phyloP scores from a whole-genome alignment of 2,329 filamentous ascomycete genomes.

The Tetracladium maxilliforme region DNA sequence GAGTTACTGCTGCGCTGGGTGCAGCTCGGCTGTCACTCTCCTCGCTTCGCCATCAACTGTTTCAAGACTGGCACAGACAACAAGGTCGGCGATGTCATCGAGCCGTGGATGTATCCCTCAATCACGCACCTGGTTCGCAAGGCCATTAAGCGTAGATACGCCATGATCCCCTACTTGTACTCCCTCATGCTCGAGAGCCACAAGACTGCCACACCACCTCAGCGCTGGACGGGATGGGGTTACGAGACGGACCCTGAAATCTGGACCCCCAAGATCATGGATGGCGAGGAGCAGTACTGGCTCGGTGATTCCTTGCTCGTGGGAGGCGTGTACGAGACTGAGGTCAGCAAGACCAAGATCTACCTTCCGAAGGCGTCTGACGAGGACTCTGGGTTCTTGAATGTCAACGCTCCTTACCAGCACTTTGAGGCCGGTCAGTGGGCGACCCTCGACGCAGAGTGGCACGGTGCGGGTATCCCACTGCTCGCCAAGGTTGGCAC shows the following conservation, averaged over 20 bases:
- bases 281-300: conserved; percentile 61
- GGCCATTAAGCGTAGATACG: conserved; percentile 56
- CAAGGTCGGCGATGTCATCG: conserved; percentile 55
- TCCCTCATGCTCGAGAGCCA: conserved; percentile 49
- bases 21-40: conserved; percentile 54
- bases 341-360: conserved; percentile 33
- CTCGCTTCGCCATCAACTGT: conserved; percentile 64
- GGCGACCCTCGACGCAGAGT: conserved; percentile 31
- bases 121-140: conserved; percentile 46
- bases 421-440: conserved; percentile 38
- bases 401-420: conserved; percentile 45
- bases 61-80: conserved; percentile 61
- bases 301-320: conserved; percentile 52
- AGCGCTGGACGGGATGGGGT: conserved; percentile 62
- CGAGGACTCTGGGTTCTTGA: conserved; percentile 42
- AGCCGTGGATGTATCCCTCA: conserved; percentile 65
- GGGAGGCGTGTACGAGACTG: conserved; percentile 52
- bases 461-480: conserved; percentile 37
- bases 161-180: conserved; percentile 59
- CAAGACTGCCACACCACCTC: conserved; percentile 42
- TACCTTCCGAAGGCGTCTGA: conserved; percentile 40
- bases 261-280: conserved; percentile 43
- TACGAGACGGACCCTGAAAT: conserved; percentile 53
- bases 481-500: conserved; percentile 38
- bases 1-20: conserved; percentile 62